Evolutionary conservation across 1,284 basidiomycete genomes (phyloP), one percentile per base, ranked within the genome.

Genomic region (Coniferiporia weirii): DNA sequence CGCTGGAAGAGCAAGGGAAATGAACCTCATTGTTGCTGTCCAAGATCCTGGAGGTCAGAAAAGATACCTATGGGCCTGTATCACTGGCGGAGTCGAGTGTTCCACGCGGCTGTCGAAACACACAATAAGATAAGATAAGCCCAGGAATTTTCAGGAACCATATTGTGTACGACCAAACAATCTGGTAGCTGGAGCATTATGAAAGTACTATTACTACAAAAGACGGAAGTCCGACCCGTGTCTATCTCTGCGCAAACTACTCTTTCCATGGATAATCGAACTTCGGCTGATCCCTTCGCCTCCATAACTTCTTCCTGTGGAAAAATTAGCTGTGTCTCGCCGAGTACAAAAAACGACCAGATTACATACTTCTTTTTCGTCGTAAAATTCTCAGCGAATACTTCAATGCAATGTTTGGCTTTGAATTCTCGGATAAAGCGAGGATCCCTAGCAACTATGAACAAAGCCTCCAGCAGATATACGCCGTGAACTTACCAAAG

Each of bases 401-500:
- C 86, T 70, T 98, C 95, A 12, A 89, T 71, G 67, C 91, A 93
- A 68, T 95, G 67, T 68, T 93, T 83, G 4, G 81, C 74, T 74
- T 96, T 98, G 80, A 96, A 99, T 67, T 91, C 84, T 50, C 94
- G 87, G 66, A 98, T 95, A 73, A 96, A 98, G 1, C 91, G 85
- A 35, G 96, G 96, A 69, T 98, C 96, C 95, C 92, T 91, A 64
- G 8, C 34, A 35, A 49, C 4, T 12, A 43, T 38, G 49, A 43
- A 15, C 46, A 51, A 20, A 45, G 35, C 4, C n/a, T 1, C 35
- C 7, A 40, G 6, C 15, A 52, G 20, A 34, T 50, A 34, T 27
- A 40, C 4, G 19, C 27, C 27, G 36, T 19, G 17, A 17, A 64
- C 81, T 63, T 66, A 93, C 95, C 96, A 99, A 36, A 99, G 85